Evolutionary conservation across 805 yeast genomes (phyloP).

Genomic region (Priceomyces melissophilus): DNA sequence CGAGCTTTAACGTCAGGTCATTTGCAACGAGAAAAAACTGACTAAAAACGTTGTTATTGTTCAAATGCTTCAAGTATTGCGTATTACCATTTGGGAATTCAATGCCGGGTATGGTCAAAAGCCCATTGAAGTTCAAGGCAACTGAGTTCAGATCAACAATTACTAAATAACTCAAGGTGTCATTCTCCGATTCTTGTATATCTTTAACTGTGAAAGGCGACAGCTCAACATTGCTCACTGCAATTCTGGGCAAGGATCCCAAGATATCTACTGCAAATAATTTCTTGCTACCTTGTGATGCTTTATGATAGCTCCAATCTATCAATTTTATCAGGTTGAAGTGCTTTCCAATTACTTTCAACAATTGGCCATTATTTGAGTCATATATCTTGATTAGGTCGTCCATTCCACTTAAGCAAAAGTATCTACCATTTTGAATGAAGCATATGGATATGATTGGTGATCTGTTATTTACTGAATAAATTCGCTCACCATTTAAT

Average conservation of each 20-base stretch:
- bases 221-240: conserved; percentile 9
- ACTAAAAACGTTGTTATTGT: conserved; percentile 19
- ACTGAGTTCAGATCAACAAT: conserved; percentile 20
- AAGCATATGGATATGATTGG: conserved; percentile 29
- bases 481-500: conserved; percentile 50
- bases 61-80: conserved; percentile 16
- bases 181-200: conserved; percentile 6
- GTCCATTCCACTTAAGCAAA: conserved; percentile 46
- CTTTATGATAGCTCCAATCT: conserved; percentile 13
- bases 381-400: conserved; percentile 42
- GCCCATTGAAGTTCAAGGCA: conserved; percentile 30
- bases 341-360: conserved; percentile 21
- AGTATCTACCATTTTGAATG: conserved; percentile 34
- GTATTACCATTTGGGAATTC: conserved; percentile 13
- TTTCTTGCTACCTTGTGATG: conserved; percentile 8
- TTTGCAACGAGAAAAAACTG: conserved; percentile 24
- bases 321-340: conserved; percentile 15
- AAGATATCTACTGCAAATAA: conserved; percentile 26
- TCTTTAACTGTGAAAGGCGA: conserved; percentile 6
- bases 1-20: conserved; percentile 9
- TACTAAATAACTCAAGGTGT: conserved; percentile 19
- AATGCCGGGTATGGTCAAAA: conserved; percentile 26
- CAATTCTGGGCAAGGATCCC: conserved; percentile 34
- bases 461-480: conserved; percentile 40
- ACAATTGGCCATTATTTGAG: conserved; percentile 43